Base-by-base conservation (phyloP, 331 rosid genomes). In the Quercus lobata region DNA sequence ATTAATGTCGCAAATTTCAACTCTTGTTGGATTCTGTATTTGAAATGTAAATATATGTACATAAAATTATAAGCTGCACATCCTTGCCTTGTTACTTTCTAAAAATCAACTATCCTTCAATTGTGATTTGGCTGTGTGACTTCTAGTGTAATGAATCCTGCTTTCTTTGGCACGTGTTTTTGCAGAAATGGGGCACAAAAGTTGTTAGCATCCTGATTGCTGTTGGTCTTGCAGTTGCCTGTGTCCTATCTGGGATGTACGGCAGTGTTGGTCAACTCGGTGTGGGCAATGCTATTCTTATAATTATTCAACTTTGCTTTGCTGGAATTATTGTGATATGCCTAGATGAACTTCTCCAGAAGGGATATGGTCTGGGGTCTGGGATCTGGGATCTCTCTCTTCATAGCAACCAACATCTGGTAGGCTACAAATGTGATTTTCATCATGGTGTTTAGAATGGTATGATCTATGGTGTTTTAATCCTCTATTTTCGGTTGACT, bases 151-250 rank as follows among this genome's bases (percentile, higher is more conserved):
- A 7, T 76, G 57, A 2, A 5, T 24, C 17, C 58, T 69, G 46
- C 65, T 34, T 69, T 55, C 5, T 1, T 18, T 52, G 35, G 76
- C 37, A 30, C 12, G 37, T 52, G 12, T 57, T 58, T 35, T 72
- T 54, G 73, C 81, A 84, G 90, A 69, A 84, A 88, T 9, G 90
- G 88, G 17, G 90, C 90, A 58, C 92, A 88, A 62, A 86, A 88
- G 80, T 60, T 88, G 71, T 27, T 88, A 68, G 87, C 24, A 79
- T 88, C 56, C 73, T 88, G 52, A 88, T 86, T 22, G 90, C 87
- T 35, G 60, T 80, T 69, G 90, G 85, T 76, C 84, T 82, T 70
- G 90, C 92, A 65, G 83, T 88, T 79, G 81, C 81, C 19, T 83
- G 83, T 85, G 89, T 86, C 25, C 55, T 81, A 21, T 79, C 90